These are phyloP conservation scores for Coleophoma cylindrospora DNA, from an alignment of 2,329 filamentous ascomycete species.

Conservation along the genomic window DNA sequence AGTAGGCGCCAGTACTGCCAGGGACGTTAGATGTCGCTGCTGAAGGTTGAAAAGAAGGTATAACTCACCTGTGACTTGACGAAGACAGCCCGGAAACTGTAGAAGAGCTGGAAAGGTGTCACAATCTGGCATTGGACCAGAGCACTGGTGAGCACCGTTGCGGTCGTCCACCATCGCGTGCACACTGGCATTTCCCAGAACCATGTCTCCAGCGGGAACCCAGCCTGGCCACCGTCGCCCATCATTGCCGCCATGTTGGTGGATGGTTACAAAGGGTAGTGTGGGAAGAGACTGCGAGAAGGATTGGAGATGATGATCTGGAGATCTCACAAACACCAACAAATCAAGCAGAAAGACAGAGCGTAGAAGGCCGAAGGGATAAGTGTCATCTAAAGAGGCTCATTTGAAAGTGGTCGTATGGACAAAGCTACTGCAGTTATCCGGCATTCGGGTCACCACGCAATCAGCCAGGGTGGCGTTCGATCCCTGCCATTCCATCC, in stretches of 20 bases:
- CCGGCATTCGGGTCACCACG: too few relatives aligned
- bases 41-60: neutral
- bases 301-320: too few relatives aligned
- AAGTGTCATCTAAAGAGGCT: too few relatives aligned
- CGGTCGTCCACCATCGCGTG: conserved; percentile 95
- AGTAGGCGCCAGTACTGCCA: conserved; percentile 90
- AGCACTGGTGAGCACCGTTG: conserved; percentile 80
- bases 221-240: conserved; percentile 43
- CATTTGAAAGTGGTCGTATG: too few relatives aligned
- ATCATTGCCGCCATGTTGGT: conserved; percentile 29
- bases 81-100: conserved; percentile 90
- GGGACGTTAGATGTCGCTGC: neutral
- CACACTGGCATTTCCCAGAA: conserved; percentile 98
- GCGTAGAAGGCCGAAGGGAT: too few relatives aligned
- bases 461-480: too few relatives aligned
- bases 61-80: conserved; percentile 76
- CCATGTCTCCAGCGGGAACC: conserved; percentile 88
- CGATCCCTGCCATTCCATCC: too few relatives aligned
- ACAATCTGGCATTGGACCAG: conserved; percentile 91
- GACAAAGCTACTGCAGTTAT: too few relatives aligned
- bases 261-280: too few relatives aligned
- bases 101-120: conserved; percentile 93
- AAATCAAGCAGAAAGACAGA: too few relatives aligned
- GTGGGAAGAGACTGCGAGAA: too few relatives aligned
- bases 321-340: too few relatives aligned